Percentiles rank a stretch among this genome's conserved stretches.
phyloP scores from a whole-genome alignment of 768 basidiomycete genomes.

The Suillus cothurnatus region DNA sequence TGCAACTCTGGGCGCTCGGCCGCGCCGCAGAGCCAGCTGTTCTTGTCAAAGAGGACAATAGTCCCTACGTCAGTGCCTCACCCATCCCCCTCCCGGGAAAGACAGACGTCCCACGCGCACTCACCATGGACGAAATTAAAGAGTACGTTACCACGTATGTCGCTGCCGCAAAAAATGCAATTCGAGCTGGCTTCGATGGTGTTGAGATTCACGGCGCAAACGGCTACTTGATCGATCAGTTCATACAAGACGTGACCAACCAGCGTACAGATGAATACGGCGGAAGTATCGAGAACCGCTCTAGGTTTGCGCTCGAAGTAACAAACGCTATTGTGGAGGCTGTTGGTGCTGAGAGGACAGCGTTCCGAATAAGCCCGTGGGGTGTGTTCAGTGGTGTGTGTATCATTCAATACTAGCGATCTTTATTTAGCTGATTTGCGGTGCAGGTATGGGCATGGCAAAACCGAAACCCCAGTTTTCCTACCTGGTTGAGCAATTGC shows the following conservation, averaged over 20 bases:
- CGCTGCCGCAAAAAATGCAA: slow-evolving; percentile 36
- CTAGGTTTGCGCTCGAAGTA: slow-evolving; percentile 58
- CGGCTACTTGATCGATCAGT: slow-evolving; percentile 59
- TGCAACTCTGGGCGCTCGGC: slow-evolving; percentile 59
- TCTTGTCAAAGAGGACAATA: slow-evolving; percentile 36
- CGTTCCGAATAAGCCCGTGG: slow-evolving; percentile 63
- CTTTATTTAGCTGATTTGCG: slow-evolving; percentile 17
- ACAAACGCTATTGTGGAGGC: slow-evolving; percentile 51
- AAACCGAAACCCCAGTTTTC: slow-evolving; percentile 58
- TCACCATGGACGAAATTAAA: slow-evolving; percentile 34
- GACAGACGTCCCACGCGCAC: slow-evolving; percentile 20
- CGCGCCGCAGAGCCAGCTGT: slow-evolving; percentile 38
- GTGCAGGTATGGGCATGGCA: slow-evolving; percentile 50
- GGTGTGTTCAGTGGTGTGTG: slow-evolving; percentile 21
- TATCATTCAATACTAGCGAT: background rate
- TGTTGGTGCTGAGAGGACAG: slow-evolving; percentile 56
- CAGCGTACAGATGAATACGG: slow-evolving; percentile 67
- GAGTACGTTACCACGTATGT: slow-evolving; percentile 32
- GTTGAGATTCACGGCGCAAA: slow-evolving; percentile 47
- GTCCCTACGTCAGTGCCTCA: slow-evolving; percentile 38
- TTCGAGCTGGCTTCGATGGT: slow-evolving; percentile 48
- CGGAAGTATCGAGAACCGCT: slow-evolving; percentile 62
- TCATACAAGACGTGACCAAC: slow-evolving; percentile 60
- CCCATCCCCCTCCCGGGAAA: slow-evolving; percentile 23
- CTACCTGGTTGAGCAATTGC: slow-evolving; percentile 47